Percentiles rank a stretch among this genome's conserved stretches.
Conservation (phyloP, 139 green algal species). For the Chlorella sp. region DNA sequence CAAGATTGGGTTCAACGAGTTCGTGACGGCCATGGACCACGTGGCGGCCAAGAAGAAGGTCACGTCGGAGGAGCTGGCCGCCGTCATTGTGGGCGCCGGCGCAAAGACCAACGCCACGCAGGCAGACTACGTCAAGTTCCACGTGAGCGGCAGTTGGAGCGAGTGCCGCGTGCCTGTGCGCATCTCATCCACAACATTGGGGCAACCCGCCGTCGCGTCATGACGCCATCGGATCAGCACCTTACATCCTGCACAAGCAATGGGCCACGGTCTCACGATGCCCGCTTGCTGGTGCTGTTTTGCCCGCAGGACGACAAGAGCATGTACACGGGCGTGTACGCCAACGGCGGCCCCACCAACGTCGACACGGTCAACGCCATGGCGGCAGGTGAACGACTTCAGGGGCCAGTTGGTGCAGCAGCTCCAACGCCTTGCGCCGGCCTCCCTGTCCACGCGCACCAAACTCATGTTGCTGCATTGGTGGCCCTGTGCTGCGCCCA, state of each 20-base stretch:
- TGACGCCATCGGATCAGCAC: no score
- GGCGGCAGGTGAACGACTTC: background rate
- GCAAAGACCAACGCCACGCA: conserved; percentile 27
- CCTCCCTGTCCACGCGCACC: no score
- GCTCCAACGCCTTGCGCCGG: no score
- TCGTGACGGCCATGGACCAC: conserved; percentile 32
- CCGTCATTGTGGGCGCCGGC: conserved; percentile 18
- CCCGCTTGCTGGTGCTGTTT: background rate
- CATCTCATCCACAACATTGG: no score
- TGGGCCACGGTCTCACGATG: background rate
- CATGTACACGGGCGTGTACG: conserved; percentile 54
- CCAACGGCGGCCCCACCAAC: conserved; percentile 53
- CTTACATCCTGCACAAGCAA: no score
- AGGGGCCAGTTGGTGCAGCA: no score
- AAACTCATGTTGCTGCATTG: background rate
- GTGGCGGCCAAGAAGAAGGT: conserved; percentile 45
- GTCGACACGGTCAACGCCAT: conserved; percentile 28
- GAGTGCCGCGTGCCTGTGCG: background rate
- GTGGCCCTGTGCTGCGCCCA: background rate
- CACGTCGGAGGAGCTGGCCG: conserved; percentile 23
- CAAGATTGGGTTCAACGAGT: conserved; percentile 52
- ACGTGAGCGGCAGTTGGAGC: background rate
- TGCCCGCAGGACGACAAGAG: conserved; percentile 13
- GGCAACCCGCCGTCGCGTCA: no score
- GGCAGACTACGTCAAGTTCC: conserved; percentile 47